Evolutionary conservation across 495 filamentous ascomycete species (phyloP).

Genomic region (Lasiosphaeria miniovina): DNA sequence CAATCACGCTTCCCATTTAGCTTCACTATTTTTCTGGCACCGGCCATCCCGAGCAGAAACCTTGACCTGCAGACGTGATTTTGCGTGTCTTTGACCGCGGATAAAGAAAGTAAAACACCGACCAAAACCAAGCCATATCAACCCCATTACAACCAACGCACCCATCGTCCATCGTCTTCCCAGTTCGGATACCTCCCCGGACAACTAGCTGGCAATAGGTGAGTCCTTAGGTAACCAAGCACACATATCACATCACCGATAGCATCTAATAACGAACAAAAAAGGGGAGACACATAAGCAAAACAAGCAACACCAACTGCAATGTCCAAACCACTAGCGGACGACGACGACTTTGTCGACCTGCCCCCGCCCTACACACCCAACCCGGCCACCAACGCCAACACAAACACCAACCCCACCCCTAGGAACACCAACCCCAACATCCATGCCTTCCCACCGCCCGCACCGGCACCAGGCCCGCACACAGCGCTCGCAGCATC

Average conservation of each 20-base stretch:
- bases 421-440: neutral
- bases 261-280: neutral
- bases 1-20: too few species aligned
- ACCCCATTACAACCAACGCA: too few species aligned
- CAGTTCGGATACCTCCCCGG: too few species aligned
- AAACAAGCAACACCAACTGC: neutral
- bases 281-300: neutral
- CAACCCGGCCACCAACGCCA: neutral
- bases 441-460: neutral
- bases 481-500: constrained; percentile 18
- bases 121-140: too few species aligned
- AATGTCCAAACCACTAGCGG: neutral
- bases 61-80: too few species aligned
- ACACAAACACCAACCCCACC: neutral
- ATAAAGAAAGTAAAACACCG: too few species aligned
- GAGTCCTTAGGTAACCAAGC: too few species aligned
- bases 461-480: constrained; percentile 1
- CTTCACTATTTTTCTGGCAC: too few species aligned
- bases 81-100: too few species aligned
- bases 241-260: neutral
- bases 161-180: too few species aligned
- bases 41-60: too few species aligned
- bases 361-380: neutral
- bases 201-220: too few species aligned
- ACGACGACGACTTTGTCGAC: neutral